Percentiles rank a stretch among this genome's conserved stretches.
Conservation (phyloP, 2,329 filamentous ascomycete genomes). For the Epichloe sibirici region DNA sequence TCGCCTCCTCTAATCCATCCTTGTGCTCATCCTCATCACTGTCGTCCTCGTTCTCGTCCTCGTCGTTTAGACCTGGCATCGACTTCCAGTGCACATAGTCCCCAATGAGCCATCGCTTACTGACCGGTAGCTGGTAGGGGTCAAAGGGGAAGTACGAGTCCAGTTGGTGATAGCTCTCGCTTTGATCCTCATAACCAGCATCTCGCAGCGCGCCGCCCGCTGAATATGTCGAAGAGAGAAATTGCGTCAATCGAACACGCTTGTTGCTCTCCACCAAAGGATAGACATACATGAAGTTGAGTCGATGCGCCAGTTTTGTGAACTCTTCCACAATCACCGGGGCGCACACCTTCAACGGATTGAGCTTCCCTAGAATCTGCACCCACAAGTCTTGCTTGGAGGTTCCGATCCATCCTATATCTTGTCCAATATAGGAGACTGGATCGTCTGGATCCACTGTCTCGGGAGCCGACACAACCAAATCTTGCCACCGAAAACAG, state of each 20-base stretch:
- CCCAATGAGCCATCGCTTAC: conserved; percentile 74
- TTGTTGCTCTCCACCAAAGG: conserved; percentile 87
- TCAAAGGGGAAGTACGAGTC: conserved; percentile 97
- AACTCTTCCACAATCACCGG: conserved; percentile 86
- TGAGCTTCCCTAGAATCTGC: conserved; percentile 83
- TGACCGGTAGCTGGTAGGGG: conserved; percentile 80
- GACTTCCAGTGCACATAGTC: conserved; percentile 75
- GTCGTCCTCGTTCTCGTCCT: conserved; percentile 42
- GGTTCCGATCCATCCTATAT: conserved; percentile 65
- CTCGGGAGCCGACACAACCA: conserved; percentile 53
- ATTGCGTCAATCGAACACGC: conserved; percentile 66
- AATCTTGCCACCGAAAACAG: conserved; percentile 93
- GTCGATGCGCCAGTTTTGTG: conserved; percentile 72
- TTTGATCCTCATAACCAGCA: conserved; percentile 35
- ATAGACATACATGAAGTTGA: conserved; percentile 82
- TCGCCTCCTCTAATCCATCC: conserved; percentile 35
- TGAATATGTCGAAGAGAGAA: conserved; percentile 44
- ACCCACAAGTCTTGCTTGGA: conserved; percentile 62
- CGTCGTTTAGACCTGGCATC: conserved; percentile 55
- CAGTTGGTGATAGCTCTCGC: conserved; percentile 71
- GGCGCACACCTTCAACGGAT: conserved; percentile 90
- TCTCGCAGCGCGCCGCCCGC: conserved; percentile 43
- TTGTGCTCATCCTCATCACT: conserved; percentile 38
- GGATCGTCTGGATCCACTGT: conserved; percentile 50
- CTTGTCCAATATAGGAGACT: conserved; percentile 50